Conservation (phyloP, 257 asterid species). For the Paraleonurus japonicus region DNA sequence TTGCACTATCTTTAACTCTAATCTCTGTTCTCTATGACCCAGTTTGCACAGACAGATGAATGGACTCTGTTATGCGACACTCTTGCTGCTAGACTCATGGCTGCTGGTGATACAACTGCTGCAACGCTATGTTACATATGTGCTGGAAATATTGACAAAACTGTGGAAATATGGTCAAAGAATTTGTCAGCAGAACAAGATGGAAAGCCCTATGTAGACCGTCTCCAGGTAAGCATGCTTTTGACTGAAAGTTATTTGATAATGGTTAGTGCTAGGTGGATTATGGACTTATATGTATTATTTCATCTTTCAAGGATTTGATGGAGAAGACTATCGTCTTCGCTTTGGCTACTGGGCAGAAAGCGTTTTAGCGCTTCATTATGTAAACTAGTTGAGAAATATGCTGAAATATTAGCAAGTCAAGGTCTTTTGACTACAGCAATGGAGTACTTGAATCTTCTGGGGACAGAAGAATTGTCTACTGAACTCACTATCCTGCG, state of each 20-base stretch:
- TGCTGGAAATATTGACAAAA: conserved; percentile 93
- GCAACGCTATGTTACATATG: conserved; percentile 90
- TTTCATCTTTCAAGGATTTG: conserved; percentile 57
- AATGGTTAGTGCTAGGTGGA: conserved; percentile 15
- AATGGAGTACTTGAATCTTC: conserved; percentile 85
- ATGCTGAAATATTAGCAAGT: conserved; percentile 95
- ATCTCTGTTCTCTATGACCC: conserved; percentile 31
- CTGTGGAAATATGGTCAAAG: conserved; percentile 93
- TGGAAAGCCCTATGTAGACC: conserved; percentile 80
- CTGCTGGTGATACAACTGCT: conserved; percentile 75
- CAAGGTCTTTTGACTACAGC: conserved; percentile 95
- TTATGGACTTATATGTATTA: conserved; percentile 18
- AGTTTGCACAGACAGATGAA: conserved; percentile 87
- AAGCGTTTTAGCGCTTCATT: conserved; percentile 79
- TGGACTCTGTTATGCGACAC: conserved; percentile 83
- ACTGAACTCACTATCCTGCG: conserved; percentile 79
- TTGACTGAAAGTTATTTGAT: conserved; percentile 12
- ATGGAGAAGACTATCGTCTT: conserved; percentile 95
- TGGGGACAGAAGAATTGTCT: conserved; percentile 86
- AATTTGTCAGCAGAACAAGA: conserved; percentile 59
- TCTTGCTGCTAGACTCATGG: conserved; percentile 86
- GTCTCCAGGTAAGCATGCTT: conserved; percentile 64
- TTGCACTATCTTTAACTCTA: conserved; percentile 18
- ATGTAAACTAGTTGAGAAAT: conserved; percentile 89
- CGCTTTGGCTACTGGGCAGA: conserved; percentile 92